These are phyloP conservation scores for Marvania coccoides DNA, from an alignment of 139 green algal species.

Conservation along the genomic window DNA sequence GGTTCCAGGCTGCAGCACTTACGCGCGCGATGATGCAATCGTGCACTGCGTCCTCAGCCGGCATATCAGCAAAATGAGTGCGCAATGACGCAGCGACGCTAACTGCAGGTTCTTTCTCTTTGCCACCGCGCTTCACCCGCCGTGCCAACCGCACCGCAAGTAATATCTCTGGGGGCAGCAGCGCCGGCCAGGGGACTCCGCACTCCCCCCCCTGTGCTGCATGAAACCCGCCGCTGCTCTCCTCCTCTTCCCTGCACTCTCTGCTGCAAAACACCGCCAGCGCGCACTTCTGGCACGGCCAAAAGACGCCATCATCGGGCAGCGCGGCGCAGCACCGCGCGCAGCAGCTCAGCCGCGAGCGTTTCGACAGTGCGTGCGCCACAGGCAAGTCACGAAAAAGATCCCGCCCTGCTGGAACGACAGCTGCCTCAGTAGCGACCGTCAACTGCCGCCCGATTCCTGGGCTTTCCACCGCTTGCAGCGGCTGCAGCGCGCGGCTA, in stretches of 20 bases:
- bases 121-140: background rate
- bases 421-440: background rate
- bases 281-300: constrained; percentile 19
- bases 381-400: constrained; percentile 24
- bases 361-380: constrained; percentile 21
- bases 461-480: background rate
- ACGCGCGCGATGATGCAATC: no score
- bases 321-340: constrained; percentile 10
- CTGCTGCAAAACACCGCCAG: constrained; percentile 35
- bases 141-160: constrained; percentile 23
- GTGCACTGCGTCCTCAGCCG: no score
- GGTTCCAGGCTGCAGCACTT: no score
- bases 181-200: constrained; percentile 30
- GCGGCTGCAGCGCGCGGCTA: no score
- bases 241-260: constrained; percentile 2
- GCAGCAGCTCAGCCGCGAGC: constrained; percentile 14
- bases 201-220: constrained; percentile 28
- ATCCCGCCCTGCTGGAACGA: constrained; percentile 10
- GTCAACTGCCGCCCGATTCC: constrained; percentile 2
- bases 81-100: no score
- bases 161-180: constrained; percentile 39
- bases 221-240: constrained; percentile 28
- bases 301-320: background rate
- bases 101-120: no score
- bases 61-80: no score